Evolutionary conservation across 2,329 filamentous ascomycete species (phyloP).

Genomic region (Kalmusia sp.): DNA sequence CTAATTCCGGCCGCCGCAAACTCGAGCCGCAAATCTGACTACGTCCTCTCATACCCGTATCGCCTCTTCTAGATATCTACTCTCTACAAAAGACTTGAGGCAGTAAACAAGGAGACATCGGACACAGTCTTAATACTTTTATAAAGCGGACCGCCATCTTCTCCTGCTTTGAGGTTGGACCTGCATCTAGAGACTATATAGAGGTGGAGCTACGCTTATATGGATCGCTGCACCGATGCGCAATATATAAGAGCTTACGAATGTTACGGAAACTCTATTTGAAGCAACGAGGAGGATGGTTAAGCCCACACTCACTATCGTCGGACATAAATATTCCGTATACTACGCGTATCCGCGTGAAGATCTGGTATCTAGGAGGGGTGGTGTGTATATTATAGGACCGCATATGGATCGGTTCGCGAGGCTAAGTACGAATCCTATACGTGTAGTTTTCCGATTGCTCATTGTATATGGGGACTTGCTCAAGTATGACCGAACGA

Average conservation of each 20-base stretch:
- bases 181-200: constrained; percentile 16
- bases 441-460: constrained; percentile 25
- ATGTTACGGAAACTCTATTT: constrained; percentile 8
- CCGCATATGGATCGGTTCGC: constrained; percentile 21
- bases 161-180: constrained; percentile 24
- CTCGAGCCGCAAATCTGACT: not conserved
- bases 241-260: constrained; percentile 25
- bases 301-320: constrained; percentile 24
- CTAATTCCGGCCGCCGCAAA: not conserved
- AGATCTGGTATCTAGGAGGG: constrained; percentile 17
- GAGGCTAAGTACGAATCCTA: constrained; percentile 23
- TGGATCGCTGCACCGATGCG: constrained; percentile 25
- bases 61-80: not conserved
- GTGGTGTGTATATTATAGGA: constrained; percentile 24
- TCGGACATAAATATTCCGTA: constrained; percentile 23
- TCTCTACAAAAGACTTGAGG: constrained; percentile 15
- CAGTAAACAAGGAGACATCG: constrained; percentile 16
- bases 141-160: constrained; percentile 23
- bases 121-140: constrained; percentile 19
- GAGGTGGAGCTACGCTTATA: constrained; percentile 25
- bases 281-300: constrained; percentile 17
- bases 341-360: constrained; percentile 26
- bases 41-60: not conserved
- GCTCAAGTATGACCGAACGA: constrained; percentile 22
- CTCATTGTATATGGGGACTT: constrained; percentile 26